Evolutionary conservation across 805 yeast species (phyloP).

Genomic region (Pachysolen tannophilus): DNA sequence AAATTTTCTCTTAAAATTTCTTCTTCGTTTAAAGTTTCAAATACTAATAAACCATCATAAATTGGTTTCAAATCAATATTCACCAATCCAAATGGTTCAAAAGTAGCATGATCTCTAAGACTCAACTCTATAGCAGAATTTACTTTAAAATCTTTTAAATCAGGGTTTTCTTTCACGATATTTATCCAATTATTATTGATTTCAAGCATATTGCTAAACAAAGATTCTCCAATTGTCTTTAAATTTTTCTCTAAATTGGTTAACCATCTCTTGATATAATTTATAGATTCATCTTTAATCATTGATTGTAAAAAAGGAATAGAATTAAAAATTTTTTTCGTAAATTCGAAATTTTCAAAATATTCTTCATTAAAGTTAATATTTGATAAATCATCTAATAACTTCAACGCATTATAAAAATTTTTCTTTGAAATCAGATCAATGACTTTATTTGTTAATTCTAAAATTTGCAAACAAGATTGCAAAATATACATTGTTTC

Average conservation of each 20-base stretch:
- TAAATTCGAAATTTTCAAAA: slow-evolving; percentile 60
- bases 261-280: slow-evolving; percentile 58
- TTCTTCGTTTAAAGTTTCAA: slow-evolving; percentile 59
- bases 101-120: slow-evolving; percentile 46
- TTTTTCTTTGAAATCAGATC: slow-evolving; percentile 67
- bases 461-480: slow-evolving; percentile 73
- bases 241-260: slow-evolving; percentile 56
- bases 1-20: slow-evolving; percentile 56
- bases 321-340: slow-evolving; percentile 63
- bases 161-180: slow-evolving; percentile 33
- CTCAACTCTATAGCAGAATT: slow-evolving; percentile 84
- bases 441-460: slow-evolving; percentile 78
- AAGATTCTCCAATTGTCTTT: slow-evolving; percentile 44
- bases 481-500: slow-evolving; percentile 65
- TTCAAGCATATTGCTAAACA: slow-evolving; percentile 43
- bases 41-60: slow-evolving; percentile 78
- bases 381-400: slow-evolving; percentile 65
- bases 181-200: slow-evolving; percentile 57
- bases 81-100: slow-evolving; percentile 38
- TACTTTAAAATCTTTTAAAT: slow-evolving; percentile 51
- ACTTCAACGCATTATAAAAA: slow-evolving; percentile 80
- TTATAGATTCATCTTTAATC: slow-evolving; percentile 68
- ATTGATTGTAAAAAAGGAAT: slow-evolving; percentile 68
- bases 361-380: slow-evolving; percentile 65
- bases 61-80: slow-evolving; percentile 61